Evolutionary conservation across 2,329 filamentous ascomycete genomes (phyloP).

Genomic region (Aspergillus chevalieri): DNA sequence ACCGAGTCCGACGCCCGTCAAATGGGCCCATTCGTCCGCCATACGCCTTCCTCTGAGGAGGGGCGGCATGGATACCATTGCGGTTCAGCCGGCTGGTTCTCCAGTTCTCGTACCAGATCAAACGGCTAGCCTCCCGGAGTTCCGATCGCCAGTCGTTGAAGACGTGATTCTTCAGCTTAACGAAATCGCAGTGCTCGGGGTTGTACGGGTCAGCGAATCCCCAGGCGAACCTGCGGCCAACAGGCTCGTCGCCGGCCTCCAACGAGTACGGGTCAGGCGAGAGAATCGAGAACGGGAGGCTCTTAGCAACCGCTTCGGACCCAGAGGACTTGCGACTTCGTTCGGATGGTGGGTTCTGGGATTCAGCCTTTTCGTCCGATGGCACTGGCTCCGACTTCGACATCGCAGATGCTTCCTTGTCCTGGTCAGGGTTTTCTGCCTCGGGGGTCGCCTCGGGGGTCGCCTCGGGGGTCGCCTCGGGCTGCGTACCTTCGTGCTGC

Average conservation of each 20-base stretch:
- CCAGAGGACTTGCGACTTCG: conserved; percentile 38
- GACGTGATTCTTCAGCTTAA: conserved; percentile 80
- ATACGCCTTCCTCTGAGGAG: conserved; percentile 19
- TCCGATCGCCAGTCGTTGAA: conserved; percentile 92
- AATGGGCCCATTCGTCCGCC: conserved; percentile 25
- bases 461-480: conserved; percentile 13
- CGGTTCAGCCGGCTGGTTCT: conserved; percentile 54
- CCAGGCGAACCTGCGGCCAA: conserved; percentile 92
- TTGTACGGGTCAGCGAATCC: conserved; percentile 94
- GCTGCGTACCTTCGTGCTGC: neutral
- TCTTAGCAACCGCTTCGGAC: conserved; percentile 48
- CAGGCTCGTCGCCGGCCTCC: conserved; percentile 47
- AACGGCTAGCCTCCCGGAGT: conserved; percentile 80
- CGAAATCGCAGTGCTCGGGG: conserved; percentile 86
- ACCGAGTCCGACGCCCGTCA: conserved; percentile 19
- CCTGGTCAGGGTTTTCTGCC: conserved; percentile 24
- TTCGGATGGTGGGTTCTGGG: conserved; percentile 25
- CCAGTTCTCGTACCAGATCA: conserved; percentile 95
- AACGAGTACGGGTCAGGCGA: conserved; percentile 77
- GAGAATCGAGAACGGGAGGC: conserved; percentile 85
- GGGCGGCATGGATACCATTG: conserved; percentile 15
- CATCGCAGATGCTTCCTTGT: conserved; percentile 18
- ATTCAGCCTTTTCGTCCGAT: conserved; percentile 12
- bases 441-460: conserved; percentile 7
- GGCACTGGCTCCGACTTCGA: conserved; percentile 12